Evolutionary conservation across 345 rosid genomes (phyloP), one percentile per base, ranked within the genome.

Genomic region (Lumnitzera racemosa): DNA sequence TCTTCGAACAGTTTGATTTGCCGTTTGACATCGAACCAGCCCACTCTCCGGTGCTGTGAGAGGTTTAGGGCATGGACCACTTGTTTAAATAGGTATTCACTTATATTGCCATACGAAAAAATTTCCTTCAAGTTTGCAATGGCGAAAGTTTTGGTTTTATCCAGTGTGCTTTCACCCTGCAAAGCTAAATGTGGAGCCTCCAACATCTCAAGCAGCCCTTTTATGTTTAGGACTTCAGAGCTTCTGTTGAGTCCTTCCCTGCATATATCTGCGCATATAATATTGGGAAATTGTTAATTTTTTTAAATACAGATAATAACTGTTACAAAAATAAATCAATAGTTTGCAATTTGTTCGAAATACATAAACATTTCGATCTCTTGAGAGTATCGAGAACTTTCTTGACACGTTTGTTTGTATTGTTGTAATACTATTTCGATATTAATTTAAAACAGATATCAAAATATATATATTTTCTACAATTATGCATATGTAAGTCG

Each of bases 1-100:
- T 67, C 48, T 56, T 70, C 64, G 2, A 57, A 64, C 6, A 24
- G 11, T n/a, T 60, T 49, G 14, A 80, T 72, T 4, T 70, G 75
- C 89, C 86, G 71, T 47, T 70, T 76, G 24, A 77, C 78, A 15
- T 81, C 79, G 31, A 78, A 74, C 86, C 89, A 83, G 1, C 53
- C 59, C 24, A 76, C 77, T 36, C 82, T 57, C 80, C 82, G 53
- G 10, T 81, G 79, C 2, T 60, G 63, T 3, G 83, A 59, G 11
- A 83, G 74, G 58, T 81, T 84, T 70, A 78, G 68, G 9, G 68
- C 61, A 16, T 70, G 82, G 2, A 29, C 55, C 8, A 47, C 64
- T 0, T 60, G 54, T 46, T 62, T 31, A 3, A 57, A 55, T 24
- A 74, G 53, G 55, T 46, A 47, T 49, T 29, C 16, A 12, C 62